Percentiles rank a stretch among this genome's conserved stretches.
Evolutionary conservation across 129 eudicot species (phyloP).

Genomic region (Erigeron canadensis): DNA sequence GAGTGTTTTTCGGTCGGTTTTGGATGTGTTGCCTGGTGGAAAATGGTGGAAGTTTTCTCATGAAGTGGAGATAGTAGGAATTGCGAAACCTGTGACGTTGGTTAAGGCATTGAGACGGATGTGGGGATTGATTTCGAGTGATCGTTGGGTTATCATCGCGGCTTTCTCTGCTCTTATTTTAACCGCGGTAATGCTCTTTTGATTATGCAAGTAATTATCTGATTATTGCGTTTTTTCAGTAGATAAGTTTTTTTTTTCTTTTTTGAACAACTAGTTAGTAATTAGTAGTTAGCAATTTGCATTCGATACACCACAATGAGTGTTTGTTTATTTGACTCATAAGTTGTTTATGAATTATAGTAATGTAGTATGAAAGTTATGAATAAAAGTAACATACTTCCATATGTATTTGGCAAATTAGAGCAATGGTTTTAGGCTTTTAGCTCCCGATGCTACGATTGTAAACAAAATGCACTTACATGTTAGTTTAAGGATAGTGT

Average conservation of each 20-base stretch:
- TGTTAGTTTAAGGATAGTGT: too few species aligned
- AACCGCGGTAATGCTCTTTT: conserved; percentile 56
- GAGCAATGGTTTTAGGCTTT: too few species aligned
- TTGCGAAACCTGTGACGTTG: conserved; percentile 81
- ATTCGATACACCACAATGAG: too few species aligned
- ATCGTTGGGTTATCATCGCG: conserved; percentile 79
- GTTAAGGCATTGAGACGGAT: conserved; percentile 64
- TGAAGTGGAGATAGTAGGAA: conserved; percentile 45
- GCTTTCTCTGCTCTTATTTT: conserved; percentile 74
- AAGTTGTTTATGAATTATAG: background rate
- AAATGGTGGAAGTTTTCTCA: conserved; percentile 75
- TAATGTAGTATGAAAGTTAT: too few species aligned
- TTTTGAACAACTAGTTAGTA: too few species aligned
- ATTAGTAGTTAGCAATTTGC: too few species aligned
- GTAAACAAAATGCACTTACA: too few species aligned
- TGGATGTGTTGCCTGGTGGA: conserved; percentile 76
- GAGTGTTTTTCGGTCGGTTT: conserved; percentile 35
- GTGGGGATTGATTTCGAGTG: conserved; percentile 80
- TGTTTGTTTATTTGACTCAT: background rate
- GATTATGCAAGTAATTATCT: background rate
- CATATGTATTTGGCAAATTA: too few species aligned
- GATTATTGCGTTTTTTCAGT: background rate
- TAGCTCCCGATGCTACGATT: too few species aligned
- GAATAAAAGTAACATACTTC: too few species aligned
- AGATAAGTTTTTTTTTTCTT: background rate